phyloP scores from a whole-genome alignment of 108 stramenopile species.

The Nitzschia palea region DNA sequence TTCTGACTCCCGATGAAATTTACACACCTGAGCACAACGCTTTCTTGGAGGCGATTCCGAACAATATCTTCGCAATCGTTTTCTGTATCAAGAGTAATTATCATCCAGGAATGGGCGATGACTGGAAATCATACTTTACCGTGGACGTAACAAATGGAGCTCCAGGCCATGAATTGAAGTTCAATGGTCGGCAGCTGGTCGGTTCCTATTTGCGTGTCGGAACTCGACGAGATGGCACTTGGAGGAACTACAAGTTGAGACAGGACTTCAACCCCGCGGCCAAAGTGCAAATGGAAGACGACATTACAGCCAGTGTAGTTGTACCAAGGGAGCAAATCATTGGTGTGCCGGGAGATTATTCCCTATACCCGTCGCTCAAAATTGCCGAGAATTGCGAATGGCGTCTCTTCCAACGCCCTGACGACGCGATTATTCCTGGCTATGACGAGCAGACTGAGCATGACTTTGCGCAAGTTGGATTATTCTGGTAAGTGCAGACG shows the following conservation, averaged over 20 bases:
- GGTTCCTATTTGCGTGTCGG: conserved; percentile 58
- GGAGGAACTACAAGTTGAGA: conserved; percentile 54
- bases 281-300: conserved; percentile 69
- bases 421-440: conserved; percentile 55
- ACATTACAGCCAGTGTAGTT: conserved; percentile 59
- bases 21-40: conserved; percentile 51
- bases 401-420: conserved; percentile 61
- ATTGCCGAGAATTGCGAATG: conserved; percentile 58
- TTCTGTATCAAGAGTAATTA: conserved; percentile 62
- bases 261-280: conserved; percentile 55
- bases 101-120: conserved; percentile 41
- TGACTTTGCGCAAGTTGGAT: conserved; percentile 40
- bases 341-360: conserved; percentile 43
- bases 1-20: conserved; percentile 52
- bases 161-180: conserved; percentile 53
- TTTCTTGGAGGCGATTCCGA: conserved; percentile 43
- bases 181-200: conserved; percentile 46
- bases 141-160: conserved; percentile 58
- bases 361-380: conserved; percentile 43
- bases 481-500: conserved; percentile 30
- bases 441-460: conserved; percentile 59
- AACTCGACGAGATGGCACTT: conserved; percentile 32
- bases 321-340: conserved; percentile 51
- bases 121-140: conserved; percentile 47
- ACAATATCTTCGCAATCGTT: conserved; percentile 47